phyloP scores from a whole-genome alignment of 2,329 filamentous ascomycete genomes.

The Phialophora expanda region DNA sequence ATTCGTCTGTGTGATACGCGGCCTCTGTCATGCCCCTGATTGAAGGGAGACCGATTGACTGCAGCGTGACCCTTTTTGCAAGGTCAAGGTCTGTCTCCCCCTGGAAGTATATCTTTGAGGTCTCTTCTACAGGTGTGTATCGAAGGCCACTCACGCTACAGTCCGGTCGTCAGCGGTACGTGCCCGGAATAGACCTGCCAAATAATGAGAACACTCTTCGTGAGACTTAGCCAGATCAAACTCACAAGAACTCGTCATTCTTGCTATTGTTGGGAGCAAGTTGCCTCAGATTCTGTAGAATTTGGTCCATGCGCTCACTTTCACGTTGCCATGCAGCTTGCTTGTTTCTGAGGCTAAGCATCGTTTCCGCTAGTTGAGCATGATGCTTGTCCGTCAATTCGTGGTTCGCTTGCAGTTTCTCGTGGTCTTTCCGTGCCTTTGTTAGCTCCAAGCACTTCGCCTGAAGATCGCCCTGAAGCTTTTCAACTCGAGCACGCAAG shows the following conservation, averaged over 20 bases:
- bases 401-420: conserved; percentile 28
- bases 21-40: conserved; percentile 58
- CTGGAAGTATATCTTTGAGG: conserved; percentile 59
- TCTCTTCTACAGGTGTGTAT: conserved; percentile 57
- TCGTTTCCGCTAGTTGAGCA: conserved; percentile 24
- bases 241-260: conserved; percentile 58
- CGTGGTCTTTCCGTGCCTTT: conserved; percentile 29
- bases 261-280: conserved; percentile 56
- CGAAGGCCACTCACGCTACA: conserved; percentile 59
- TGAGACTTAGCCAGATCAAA: conserved; percentile 41
- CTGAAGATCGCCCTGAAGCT: conserved; percentile 36
- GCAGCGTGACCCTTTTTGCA: neutral
- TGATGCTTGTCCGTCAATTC: conserved; percentile 35
- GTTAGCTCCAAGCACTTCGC: conserved; percentile 32
- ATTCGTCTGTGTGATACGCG: conserved; percentile 58
- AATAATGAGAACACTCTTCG: conserved; percentile 16
- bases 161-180: conserved; percentile 25
- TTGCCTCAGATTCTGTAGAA: conserved; percentile 56
- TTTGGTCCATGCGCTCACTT: conserved; percentile 57
- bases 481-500: conserved; percentile 36
- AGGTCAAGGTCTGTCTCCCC: conserved; percentile 46
- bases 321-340: conserved; percentile 59
- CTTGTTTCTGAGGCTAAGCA: conserved; percentile 49
- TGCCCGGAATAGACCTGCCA: conserved; percentile 9
- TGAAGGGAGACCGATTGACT: conserved; percentile 16